Percentiles rank a stretch among this genome's conserved stretches.
phyloP scores from a whole-genome alignment of 108 stramenopile genomes.

The Cyclostephanos tholiformis region DNA sequence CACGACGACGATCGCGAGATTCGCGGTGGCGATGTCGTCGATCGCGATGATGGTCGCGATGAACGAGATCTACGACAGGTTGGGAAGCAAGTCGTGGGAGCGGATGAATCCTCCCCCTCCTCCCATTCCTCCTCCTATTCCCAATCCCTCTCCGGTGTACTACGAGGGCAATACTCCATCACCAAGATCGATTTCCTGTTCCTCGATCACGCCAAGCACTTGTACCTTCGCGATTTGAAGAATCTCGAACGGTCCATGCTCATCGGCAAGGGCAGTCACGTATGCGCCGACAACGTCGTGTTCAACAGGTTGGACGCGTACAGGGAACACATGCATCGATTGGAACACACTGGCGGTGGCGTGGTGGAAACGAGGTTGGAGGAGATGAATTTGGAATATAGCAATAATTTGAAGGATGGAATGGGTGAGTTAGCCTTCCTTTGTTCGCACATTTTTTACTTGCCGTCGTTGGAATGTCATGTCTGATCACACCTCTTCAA shows the following conservation, averaged over 20 bases:
- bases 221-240: constrained; percentile 74
- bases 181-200: constrained; percentile 71
- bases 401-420: constrained; percentile 52
- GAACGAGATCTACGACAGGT: too few species aligned
- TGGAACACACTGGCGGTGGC: constrained; percentile 33
- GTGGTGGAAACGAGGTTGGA: constrained; percentile 67
- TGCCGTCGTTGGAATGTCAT: neutral
- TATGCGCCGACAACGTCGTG: constrained; percentile 90
- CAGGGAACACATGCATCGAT: constrained; percentile 56
- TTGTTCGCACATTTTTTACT: neutral
- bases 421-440: constrained; percentile 28
- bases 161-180: constrained; percentile 1
- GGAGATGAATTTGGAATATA: constrained; percentile 73
- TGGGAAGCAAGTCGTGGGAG: too few species aligned
- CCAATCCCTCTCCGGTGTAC: neutral
- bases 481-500: neutral
- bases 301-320: constrained; percentile 74
- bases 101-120: too few species aligned
- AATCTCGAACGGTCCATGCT: constrained; percentile 51
- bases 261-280: constrained; percentile 54
- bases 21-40: too few species aligned
- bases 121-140: neutral
- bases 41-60: too few species aligned
- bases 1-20: neutral
- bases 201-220: constrained; percentile 86